Percentiles rank a stretch among this genome's conserved stretches.
Evolutionary conservation across 306 rosid species (phyloP).

Genomic region (Dryas octopetala): DNA sequence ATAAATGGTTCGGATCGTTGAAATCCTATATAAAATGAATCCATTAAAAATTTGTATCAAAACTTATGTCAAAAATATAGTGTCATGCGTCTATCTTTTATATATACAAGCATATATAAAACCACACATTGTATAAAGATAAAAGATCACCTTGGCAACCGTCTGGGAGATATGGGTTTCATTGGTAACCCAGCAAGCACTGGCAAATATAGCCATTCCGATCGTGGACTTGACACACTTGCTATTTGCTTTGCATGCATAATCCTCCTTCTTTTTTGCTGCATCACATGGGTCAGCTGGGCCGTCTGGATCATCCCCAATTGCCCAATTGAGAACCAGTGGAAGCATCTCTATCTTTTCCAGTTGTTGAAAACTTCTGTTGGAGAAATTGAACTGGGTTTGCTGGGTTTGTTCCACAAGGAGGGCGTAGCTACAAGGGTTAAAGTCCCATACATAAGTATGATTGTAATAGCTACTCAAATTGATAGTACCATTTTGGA

Average conservation of each 20-base stretch:
- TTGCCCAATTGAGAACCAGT: conserved; percentile 1
- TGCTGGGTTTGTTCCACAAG: conserved; percentile 6
- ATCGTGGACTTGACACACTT: neutral
- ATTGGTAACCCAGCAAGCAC: neutral
- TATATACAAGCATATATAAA: too few relatives aligned
- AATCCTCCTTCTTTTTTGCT: neutral
- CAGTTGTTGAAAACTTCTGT: neutral
- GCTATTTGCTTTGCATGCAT: conserved; percentile 2
- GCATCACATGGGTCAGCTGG: neutral
- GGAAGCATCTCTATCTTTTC: neutral
- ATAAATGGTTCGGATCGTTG: too few relatives aligned
- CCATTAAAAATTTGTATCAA: too few relatives aligned
- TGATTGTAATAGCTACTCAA: conserved; percentile 6
- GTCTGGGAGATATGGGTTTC: too few relatives aligned
- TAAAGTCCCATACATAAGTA: neutral
- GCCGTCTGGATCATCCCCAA: neutral
- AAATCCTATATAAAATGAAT: too few relatives aligned
- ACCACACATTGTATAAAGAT: too few relatives aligned
- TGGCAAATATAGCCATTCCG: neutral
- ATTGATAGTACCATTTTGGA: neutral
- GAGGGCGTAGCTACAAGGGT: neutral
- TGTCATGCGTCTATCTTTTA: too few relatives aligned
- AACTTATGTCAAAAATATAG: too few relatives aligned
- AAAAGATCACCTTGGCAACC: too few relatives aligned
- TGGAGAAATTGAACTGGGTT: neutral